phyloP scores from a whole-genome alignment of 1,139 yeast species.

The Taphrina deformans region DNA sequence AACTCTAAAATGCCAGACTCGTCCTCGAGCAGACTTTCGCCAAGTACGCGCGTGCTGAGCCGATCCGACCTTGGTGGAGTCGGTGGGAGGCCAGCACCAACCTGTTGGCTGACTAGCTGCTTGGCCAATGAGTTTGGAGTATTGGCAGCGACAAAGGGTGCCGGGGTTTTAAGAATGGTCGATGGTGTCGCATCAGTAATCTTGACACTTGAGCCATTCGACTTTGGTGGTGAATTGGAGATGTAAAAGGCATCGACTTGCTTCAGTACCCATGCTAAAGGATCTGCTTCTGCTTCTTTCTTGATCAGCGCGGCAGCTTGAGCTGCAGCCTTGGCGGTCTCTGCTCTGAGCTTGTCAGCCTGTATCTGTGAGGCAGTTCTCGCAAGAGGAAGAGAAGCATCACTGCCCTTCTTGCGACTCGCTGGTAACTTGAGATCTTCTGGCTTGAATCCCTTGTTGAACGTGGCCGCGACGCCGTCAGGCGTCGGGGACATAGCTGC shows the following conservation, averaged over 20 bases:
- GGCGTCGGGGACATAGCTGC: constrained; percentile 14
- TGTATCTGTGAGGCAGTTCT: constrained; percentile 13
- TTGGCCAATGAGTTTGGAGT: constrained; percentile 19
- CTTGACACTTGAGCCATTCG: background rate
- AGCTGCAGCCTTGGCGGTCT: constrained; percentile 19
- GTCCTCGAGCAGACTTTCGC: background rate
- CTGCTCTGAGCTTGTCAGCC: constrained; percentile 8
- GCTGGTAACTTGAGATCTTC: constrained; percentile 31
- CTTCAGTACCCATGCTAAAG: constrained; percentile 29
- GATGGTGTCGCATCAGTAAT: constrained; percentile 12
- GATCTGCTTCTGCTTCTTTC: constrained; percentile 32
- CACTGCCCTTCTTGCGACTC: constrained; percentile 21
- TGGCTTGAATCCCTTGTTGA: constrained; percentile 25
- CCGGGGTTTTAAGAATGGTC: constrained; percentile 14
- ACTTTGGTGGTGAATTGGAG: background rate
- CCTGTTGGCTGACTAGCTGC: background rate
- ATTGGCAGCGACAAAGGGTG: constrained; percentile 20
- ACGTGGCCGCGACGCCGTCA: constrained; percentile 20
- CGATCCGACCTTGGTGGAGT: constrained; percentile 26
- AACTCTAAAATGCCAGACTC: constrained; percentile 8
- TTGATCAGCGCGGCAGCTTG: constrained; percentile 19
- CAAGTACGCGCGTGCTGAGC: constrained; percentile 20
- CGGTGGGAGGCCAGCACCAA: background rate
- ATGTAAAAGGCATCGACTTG: constrained; percentile 16
- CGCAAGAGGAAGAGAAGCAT: background rate